phyloP scores from a whole-genome alignment of 2,329 filamentous ascomycete genomes.

The Aureobasidium lini region DNA sequence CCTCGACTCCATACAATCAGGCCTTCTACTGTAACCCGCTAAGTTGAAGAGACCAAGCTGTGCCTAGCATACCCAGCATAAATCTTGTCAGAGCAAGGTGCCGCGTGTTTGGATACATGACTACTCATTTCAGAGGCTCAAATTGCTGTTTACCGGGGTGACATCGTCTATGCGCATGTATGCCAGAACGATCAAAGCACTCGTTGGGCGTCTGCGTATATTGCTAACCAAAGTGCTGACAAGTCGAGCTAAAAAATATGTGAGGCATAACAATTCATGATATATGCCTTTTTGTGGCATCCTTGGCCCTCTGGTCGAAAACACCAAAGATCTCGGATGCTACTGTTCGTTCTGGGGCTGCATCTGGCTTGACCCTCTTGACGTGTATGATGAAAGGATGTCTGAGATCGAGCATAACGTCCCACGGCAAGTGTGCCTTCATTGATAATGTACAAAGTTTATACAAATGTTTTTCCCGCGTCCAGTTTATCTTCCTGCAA shows the following conservation, averaged over 20 bases:
- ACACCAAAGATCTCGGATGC: no score
- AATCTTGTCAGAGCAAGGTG: not conserved
- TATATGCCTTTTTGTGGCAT: no score
- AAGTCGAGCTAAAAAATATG: not conserved
- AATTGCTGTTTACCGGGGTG: not conserved
- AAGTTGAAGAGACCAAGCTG: no score
- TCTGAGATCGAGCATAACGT: not conserved
- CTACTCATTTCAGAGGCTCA: not conserved
- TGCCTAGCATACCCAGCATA: not conserved
- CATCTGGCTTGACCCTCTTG: no score
- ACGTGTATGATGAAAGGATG: not conserved
- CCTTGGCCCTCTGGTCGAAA: no score
- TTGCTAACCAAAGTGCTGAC: not conserved
- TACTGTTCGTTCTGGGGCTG: no score
- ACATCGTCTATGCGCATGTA: not conserved
- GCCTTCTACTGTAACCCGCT: no score
- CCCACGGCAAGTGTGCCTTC: not conserved
- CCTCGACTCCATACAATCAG: not conserved
- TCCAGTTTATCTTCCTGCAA: slow-evolving; percentile 58
- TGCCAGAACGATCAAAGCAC: not conserved
- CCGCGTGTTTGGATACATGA: no score
- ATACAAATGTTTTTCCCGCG: not conserved
- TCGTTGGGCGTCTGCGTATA: not conserved
- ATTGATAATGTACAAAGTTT: slow-evolving; percentile 11
- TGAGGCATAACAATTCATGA: not conserved